phyloP scores from a whole-genome alignment of 192 early-diverging fungal genomes.

The Mycoemilia scoparia region DNA sequence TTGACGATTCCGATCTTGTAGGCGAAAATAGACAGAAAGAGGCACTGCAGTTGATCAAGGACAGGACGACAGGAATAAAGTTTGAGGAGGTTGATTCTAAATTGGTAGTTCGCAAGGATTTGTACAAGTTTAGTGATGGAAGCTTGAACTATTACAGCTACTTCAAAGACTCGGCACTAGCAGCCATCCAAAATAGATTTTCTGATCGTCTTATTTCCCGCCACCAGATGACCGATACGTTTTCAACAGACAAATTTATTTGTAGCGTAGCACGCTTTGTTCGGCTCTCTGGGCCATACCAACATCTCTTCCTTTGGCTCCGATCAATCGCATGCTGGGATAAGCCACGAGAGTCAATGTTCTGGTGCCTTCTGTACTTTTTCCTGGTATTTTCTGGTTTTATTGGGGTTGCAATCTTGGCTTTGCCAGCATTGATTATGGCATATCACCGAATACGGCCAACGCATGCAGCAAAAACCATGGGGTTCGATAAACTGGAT shows the following conservation, averaged over 20 bases:
- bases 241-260: constrained; percentile 23
- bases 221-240: constrained; percentile 22
- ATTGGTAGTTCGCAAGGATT: too few relatives aligned
- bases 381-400: constrained; percentile 18
- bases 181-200: constrained; percentile 24
- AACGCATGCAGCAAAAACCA: constrained; percentile 23
- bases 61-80: too few relatives aligned
- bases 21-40: too few relatives aligned
- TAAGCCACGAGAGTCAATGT: constrained; percentile 15
- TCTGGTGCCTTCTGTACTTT: constrained; percentile 28
- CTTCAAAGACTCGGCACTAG: constrained; percentile 10
- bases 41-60: too few relatives aligned
- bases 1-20: too few relatives aligned
- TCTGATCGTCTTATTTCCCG: constrained; percentile 25
- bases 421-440: constrained; percentile 23
- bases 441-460: constrained; percentile 28
- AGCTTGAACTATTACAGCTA: constrained; percentile 16
- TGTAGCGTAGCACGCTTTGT: constrained; percentile 25
- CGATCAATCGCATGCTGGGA: constrained; percentile 28
- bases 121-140: constrained; percentile 13
- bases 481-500: constrained; percentile 25
- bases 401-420: constrained; percentile 13
- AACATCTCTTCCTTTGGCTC: constrained; percentile 27
- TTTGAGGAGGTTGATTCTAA: too few relatives aligned
- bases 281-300: constrained; percentile 27